A percentile compares a stretch with the other conserved stretches of the same genome.
Conservation (phyloP, 257 asterid species). For the Capsicum baccatum region DNA sequence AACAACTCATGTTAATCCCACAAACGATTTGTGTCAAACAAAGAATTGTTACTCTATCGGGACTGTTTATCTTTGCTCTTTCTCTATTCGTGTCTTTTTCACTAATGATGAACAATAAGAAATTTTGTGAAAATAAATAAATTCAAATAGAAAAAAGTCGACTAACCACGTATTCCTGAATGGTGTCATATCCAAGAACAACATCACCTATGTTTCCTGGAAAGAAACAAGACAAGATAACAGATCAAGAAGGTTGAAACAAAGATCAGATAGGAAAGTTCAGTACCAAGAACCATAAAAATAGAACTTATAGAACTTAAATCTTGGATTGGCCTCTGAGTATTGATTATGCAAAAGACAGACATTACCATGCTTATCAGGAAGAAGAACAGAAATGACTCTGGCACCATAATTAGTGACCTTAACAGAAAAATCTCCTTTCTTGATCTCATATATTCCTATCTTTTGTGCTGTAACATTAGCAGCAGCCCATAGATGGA, state of each 20-base stretch:
- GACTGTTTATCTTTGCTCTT: not conserved
- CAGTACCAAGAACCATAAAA: not conserved
- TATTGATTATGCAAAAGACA: not conserved
- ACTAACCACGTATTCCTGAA: constrained; percentile 31
- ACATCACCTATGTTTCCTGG: constrained; percentile 31
- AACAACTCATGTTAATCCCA: not conserved
- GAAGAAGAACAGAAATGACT: constrained; percentile 70
- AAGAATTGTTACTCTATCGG: not conserved
- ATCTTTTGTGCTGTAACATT: not conserved
- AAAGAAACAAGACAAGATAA: not conserved
- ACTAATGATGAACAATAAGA: not conserved
- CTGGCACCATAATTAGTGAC: constrained; percentile 86
- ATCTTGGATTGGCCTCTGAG: not conserved
- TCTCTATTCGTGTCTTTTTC: constrained; percentile 3
- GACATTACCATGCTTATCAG: constrained; percentile 71
- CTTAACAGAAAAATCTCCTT: constrained; percentile 62
- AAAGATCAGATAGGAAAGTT: not conserved
- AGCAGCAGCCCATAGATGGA: constrained; percentile 28
- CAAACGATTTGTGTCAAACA: constrained; percentile 7
- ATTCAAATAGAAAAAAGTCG: not conserved
- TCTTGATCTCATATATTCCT: constrained; percentile 32
- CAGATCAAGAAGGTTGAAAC: not conserved
- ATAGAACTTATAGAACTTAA: not conserved
- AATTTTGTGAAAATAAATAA: not conserved
- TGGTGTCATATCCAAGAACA: constrained; percentile 39